Percentiles rank a stretch among this genome's conserved stretches.
These are phyloP conservation scores for Ceratobasidium papillatum DNA, from an alignment of 1,284 basidiomycete species.

Conservation along the genomic window DNA sequence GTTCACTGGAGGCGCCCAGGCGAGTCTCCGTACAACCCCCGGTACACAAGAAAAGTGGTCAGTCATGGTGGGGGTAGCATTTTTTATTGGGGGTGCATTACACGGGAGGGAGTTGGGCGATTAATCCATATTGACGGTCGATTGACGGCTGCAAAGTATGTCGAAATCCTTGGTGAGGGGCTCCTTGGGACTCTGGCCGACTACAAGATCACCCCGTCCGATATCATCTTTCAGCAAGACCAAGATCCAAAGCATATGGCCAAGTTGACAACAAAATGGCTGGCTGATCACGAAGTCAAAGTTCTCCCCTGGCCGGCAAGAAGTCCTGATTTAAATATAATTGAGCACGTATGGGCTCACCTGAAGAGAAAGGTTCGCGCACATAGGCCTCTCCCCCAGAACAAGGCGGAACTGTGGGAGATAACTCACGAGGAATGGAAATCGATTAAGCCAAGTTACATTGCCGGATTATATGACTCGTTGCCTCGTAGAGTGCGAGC, in stretches of 20 bases:
- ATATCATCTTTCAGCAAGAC: constrained; percentile 31
- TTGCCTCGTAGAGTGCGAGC: constrained; percentile 8
- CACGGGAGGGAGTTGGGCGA: constrained; percentile 18
- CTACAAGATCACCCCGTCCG: background rate
- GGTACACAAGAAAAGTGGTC: background rate
- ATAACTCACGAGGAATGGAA: background rate
- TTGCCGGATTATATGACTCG: constrained; percentile 16
- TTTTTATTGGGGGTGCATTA: constrained; percentile 32
- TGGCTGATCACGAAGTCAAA: background rate
- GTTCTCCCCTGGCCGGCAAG: constrained; percentile 14
- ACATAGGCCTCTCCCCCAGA: background rate
- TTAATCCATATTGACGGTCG: constrained; percentile 10
- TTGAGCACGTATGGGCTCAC: constrained; percentile 20
- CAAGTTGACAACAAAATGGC: background rate
- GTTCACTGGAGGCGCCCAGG: constrained; percentile 6
- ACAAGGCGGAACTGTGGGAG: background rate
- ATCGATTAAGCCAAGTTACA: no score
- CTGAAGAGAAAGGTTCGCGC: background rate
- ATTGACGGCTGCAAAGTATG: no score
- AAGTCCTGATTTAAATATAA: constrained; percentile 29
- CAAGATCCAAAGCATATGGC: constrained; percentile 19
- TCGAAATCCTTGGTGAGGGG: background rate
- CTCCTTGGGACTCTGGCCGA: constrained; percentile 13
- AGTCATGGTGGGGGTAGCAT: constrained; percentile 4
- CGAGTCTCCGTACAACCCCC: constrained; percentile 11